Evolutionary conservation across 371 early-diverging fungal species (phyloP).

Genomic region (Mucor indicus): DNA sequence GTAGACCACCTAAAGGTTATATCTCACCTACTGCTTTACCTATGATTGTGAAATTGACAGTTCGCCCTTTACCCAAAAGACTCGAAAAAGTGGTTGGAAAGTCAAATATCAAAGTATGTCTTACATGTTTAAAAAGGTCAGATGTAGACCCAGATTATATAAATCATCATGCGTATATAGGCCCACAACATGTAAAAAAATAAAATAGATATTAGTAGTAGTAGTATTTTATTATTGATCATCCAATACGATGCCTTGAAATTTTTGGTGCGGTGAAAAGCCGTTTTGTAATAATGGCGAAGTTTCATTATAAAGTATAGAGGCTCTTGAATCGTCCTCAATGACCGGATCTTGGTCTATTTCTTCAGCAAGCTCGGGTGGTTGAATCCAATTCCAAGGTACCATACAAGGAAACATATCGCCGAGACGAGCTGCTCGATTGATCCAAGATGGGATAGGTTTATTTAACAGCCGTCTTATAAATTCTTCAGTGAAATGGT

Average conservation of each 20-base stretch:
- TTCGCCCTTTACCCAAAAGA: constrained; percentile 38
- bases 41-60: constrained; percentile 24
- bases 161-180: constrained; percentile 19
- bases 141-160: constrained; percentile 38
- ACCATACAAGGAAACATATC: constrained; percentile 61
- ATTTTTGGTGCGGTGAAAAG: too few species aligned
- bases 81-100: constrained; percentile 36
- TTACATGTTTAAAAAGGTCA: constrained; percentile 42
- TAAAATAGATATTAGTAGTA: too few species aligned
- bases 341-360: constrained; percentile 5
- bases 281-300: background rate
- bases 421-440: constrained; percentile 54
- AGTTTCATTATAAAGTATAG: background rate
- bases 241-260: too few species aligned
- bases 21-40: background rate
- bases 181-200: constrained; percentile 35
- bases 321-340: constrained; percentile 1
- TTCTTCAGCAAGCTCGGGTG: constrained; percentile 39
- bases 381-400: constrained; percentile 55
- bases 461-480: constrained; percentile 38
- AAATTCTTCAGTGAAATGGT: constrained; percentile 55
- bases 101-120: constrained; percentile 31
- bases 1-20: constrained; percentile 40
- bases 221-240: too few species aligned
- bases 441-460: constrained; percentile 54